Evolutionary conservation across 805 yeast genomes (phyloP).

Genomic region (Kuraishia molischiana): DNA sequence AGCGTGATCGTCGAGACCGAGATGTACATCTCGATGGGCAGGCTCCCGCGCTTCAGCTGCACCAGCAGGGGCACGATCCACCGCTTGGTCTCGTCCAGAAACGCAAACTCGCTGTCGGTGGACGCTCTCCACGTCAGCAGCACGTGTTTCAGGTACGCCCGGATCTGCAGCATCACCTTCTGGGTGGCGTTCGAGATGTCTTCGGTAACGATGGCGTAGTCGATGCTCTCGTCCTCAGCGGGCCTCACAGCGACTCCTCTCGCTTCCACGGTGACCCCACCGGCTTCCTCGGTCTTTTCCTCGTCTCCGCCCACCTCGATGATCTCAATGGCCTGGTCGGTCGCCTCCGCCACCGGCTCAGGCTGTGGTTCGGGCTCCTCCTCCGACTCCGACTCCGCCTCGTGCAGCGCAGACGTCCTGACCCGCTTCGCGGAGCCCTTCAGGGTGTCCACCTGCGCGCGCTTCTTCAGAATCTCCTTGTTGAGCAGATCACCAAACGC

Average conservation of each 20-base stretch:
- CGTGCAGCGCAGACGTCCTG: constrained; percentile 3
- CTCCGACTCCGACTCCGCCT: constrained; percentile 3
- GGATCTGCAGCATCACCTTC: constrained; percentile 27
- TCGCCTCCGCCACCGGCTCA: constrained; percentile 3
- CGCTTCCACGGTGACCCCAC: not conserved
- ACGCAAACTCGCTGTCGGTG: constrained; percentile 9
- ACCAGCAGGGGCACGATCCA: constrained; percentile 44
- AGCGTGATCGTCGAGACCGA: constrained; percentile 51
- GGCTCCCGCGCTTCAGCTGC: constrained; percentile 32
- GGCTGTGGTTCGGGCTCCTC: constrained; percentile 2
- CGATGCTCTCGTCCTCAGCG: too few relatives aligned
- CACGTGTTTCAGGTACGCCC: constrained; percentile 37
- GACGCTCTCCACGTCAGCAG: constrained; percentile 26
- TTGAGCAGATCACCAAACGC: constrained; percentile 33
- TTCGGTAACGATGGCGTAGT: constrained; percentile 10
- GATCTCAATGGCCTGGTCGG: constrained; percentile 9
- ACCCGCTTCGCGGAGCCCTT: constrained; percentile 6
- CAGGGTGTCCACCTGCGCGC: constrained; percentile 8
- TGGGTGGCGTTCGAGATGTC: constrained; percentile 23
- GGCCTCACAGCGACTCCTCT: not conserved
- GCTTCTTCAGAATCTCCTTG: constrained; percentile 35
- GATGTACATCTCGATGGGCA: constrained; percentile 32
- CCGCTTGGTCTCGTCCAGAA: constrained; percentile 36
- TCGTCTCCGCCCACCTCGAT: constrained; percentile 7
- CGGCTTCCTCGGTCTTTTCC: not conserved